Conservation (phyloP, 257 asterid species). For the Capsicum chinense region DNA sequence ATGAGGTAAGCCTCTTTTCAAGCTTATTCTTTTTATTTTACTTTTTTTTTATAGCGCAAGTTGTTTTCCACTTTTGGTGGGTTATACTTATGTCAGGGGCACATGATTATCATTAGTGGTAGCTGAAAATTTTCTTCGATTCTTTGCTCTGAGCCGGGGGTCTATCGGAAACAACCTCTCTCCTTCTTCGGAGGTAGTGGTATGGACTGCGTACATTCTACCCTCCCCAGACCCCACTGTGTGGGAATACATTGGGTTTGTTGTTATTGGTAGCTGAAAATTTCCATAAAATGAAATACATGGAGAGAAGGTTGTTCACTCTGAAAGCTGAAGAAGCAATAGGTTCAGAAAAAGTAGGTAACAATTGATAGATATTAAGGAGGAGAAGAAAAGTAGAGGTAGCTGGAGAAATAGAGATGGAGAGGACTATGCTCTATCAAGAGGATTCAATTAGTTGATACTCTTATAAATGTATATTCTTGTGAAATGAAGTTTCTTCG, state of each 20-base stretch:
- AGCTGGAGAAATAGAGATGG: slow-evolving; percentile 5
- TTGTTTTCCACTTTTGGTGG: slow-evolving; percentile 15
- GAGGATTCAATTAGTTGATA: background rate
- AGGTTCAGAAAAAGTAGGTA: background rate
- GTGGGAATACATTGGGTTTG: too few species aligned
- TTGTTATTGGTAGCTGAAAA: background rate
- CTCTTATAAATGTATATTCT: background rate
- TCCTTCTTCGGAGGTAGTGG: too few species aligned
- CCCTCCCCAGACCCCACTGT: too few species aligned
- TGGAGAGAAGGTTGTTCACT: slow-evolving; percentile 25
- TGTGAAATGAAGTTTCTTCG: background rate
- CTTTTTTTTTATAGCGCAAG: background rate
- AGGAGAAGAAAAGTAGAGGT: background rate
- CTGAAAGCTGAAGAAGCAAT: background rate
- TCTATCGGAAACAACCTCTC: too few species aligned
- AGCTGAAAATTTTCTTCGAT: background rate
- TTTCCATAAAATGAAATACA: background rate
- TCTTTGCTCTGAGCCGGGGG: too few species aligned
- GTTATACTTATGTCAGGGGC: background rate
- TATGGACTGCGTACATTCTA: too few species aligned
- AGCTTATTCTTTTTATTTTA: slow-evolving; percentile 21
- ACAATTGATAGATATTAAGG: background rate
- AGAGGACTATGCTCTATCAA: background rate
- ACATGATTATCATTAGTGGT: slow-evolving; percentile 20
- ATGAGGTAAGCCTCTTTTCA: slow-evolving; percentile 62